phyloP scores from a whole-genome alignment of 192 early-diverging fungal genomes.

The Coemansia sp. region DNA sequence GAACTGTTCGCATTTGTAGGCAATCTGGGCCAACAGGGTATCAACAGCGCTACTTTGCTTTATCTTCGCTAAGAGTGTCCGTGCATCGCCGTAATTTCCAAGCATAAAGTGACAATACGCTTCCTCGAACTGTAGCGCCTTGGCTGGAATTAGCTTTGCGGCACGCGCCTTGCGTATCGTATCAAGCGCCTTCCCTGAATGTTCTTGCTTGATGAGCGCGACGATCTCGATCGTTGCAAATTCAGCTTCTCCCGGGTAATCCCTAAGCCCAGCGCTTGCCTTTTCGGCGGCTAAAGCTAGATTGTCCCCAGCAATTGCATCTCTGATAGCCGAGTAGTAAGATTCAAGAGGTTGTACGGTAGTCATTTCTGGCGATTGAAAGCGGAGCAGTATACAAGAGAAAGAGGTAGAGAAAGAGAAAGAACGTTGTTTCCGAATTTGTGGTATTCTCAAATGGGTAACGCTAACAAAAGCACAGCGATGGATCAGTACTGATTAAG shows the following conservation, averaged over 20 bases:
- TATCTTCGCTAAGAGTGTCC: constrained; percentile 11
- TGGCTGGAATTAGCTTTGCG: constrained; percentile 12
- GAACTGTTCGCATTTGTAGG: constrained; percentile 44
- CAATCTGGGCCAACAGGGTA: constrained; percentile 45
- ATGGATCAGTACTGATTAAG: too few relatives aligned
- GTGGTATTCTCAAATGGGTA: too few relatives aligned
- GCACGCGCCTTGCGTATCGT: constrained; percentile 25
- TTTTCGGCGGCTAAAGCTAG: constrained; percentile 15
- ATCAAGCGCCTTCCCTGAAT: constrained; percentile 25
- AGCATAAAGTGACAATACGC: constrained; percentile 49
- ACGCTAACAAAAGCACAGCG: too few relatives aligned
- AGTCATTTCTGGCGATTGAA: constrained; percentile 12
- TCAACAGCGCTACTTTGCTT: constrained; percentile 11
- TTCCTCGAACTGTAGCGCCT: constrained; percentile 28
- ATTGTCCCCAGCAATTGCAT: constrained; percentile 25
- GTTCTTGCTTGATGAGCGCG: constrained; percentile 45
- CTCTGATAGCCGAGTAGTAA: constrained; percentile 31
- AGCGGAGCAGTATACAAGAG: background rate
- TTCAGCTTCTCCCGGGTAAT: constrained; percentile 32
- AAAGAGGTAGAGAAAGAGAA: background rate
- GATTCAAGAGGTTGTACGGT: constrained; percentile 20
- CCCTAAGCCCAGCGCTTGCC: constrained; percentile 25
- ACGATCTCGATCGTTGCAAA: constrained; percentile 44
- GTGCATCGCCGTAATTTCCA: constrained; percentile 31
- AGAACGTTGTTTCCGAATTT: too few relatives aligned